Conservation (phyloP, 495 filamentous ascomycete genomes). For the Stereocaulon alpinum region DNA sequence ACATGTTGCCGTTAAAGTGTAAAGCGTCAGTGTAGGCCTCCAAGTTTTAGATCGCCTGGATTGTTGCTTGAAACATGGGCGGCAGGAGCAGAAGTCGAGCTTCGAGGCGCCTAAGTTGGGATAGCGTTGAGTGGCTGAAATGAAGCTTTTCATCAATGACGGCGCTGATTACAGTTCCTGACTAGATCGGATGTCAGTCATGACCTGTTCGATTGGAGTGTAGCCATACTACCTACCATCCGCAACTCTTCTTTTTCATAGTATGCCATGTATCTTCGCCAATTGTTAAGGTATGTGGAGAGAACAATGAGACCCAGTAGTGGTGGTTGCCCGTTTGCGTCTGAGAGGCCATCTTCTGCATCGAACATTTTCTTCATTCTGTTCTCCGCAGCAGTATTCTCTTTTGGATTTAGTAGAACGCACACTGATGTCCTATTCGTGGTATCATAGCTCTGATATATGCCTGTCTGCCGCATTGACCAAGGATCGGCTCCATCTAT, state of each 20-base stretch:
- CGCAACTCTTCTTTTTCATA: conserved; percentile 29
- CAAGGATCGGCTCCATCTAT: conserved; percentile 26
- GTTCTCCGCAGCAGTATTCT: conserved; percentile 24
- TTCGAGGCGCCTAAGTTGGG: neutral
- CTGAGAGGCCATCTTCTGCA: neutral
- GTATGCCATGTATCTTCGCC: conserved; percentile 31
- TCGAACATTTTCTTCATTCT: neutral
- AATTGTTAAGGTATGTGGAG: conserved; percentile 30
- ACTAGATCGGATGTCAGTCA: conserved; percentile 2
- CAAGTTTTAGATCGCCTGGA: neutral
- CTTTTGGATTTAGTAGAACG: conserved; percentile 31
- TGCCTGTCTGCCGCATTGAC: conserved; percentile 35
- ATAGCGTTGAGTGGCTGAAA: neutral
- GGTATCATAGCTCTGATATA: conserved; percentile 33
- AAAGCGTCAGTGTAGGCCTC: neutral
- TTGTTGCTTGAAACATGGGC: conserved; percentile 7
- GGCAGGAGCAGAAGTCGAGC: conserved; percentile 3
- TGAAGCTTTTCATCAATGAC: conserved; percentile 8
- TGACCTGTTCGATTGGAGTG: neutral
- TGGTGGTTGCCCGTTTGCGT: neutral
- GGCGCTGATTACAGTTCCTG: neutral
- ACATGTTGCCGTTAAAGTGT: neutral
- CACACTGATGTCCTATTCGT: conserved; percentile 25
- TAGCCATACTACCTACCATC: conserved; percentile 17
- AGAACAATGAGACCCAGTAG: conserved; percentile 24